Base-by-base conservation (phyloP, 2,329 filamentous ascomycete species). In the Pseudogymnoascus sp. region DNA sequence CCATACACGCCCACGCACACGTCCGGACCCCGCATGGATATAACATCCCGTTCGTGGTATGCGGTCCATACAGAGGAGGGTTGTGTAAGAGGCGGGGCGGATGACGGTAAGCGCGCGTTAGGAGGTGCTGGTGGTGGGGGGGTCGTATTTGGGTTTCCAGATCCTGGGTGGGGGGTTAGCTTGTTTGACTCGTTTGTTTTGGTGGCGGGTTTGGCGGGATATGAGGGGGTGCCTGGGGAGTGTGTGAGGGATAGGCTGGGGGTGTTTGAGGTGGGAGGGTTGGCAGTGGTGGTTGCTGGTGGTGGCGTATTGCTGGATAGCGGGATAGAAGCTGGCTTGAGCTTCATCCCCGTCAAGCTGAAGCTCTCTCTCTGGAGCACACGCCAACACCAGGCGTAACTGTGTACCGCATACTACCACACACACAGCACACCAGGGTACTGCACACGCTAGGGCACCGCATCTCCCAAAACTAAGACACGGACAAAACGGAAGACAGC, bases 131-230 rank as follows among this genome's bases (percentile, higher is more conserved):
- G 36, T 37, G 36, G 36, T 11, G 7, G 59, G 59, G 16, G 16
- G 42, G 34, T 63, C 62, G 50, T 63, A 63, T 63, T 63, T 63
- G 28, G 62, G 50, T 42, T 63, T 63, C 62, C 62, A 63, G 28
- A 63, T 63, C 62, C 62, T 63, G 36, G 28, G 6, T 28, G 28
- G 28, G 12, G 36, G 36, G 36, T 37, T 37, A 37, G 36, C 5
- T 37, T 37, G 36, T 5, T 34, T 34, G 31, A 11, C 11, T 34
- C 4, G 25, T 25, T 21, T 3, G 25, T 21, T 21, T 21, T 21
- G 8, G 28, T 31, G 28, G 28, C 10, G 28, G 31, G 28, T 28
- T 28, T 28, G 28, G 10, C 31, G 31, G 36, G 36, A 12, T 37
- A 14, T 5, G 12, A 14, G 4, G 36, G 4, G 36, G 36, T 37